These are phyloP conservation scores for Chaetoceros muelleri DNA, from an alignment of 108 stramenopile genomes.

Conservation along the genomic window DNA sequence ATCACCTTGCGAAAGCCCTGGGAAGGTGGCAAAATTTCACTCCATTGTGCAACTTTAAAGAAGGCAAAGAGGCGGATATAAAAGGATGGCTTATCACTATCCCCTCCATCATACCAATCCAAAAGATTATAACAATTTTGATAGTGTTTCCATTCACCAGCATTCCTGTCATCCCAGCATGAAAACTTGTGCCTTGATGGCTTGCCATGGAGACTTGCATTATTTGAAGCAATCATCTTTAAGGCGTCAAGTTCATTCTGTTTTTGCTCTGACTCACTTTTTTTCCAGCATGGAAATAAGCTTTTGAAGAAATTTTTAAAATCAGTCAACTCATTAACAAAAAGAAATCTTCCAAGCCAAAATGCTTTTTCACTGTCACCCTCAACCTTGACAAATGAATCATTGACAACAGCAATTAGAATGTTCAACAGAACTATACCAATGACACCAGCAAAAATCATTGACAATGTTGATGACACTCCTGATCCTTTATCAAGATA, in stretches of 20 bases:
- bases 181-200: background rate
- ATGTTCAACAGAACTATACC: background rate
- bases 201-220: background rate
- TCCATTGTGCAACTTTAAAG: background rate
- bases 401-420: background rate
- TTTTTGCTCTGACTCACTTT: too few relatives aligned
- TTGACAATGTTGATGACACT: background rate
- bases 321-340: background rate
- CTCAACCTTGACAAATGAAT: background rate
- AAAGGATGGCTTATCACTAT: background rate
- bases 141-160: background rate
- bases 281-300: too few relatives aligned
- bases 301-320: background rate
- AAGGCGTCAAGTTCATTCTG: too few relatives aligned
- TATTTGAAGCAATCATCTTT: too few relatives aligned
- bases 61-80: background rate
- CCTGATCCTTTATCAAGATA: background rate
- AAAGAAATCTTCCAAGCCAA: background rate
- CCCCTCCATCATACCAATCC: background rate
- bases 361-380: background rate
- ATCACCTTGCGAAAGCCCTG: background rate
- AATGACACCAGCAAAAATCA: background rate
- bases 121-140: background rate
- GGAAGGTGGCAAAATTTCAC: background rate
- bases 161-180: background rate